A percentile compares a stretch with the other conserved stretches of the same genome.
Conservation (phyloP, 768 basidiomycete genomes). For the Tricholoma furcatifolium region DNA sequence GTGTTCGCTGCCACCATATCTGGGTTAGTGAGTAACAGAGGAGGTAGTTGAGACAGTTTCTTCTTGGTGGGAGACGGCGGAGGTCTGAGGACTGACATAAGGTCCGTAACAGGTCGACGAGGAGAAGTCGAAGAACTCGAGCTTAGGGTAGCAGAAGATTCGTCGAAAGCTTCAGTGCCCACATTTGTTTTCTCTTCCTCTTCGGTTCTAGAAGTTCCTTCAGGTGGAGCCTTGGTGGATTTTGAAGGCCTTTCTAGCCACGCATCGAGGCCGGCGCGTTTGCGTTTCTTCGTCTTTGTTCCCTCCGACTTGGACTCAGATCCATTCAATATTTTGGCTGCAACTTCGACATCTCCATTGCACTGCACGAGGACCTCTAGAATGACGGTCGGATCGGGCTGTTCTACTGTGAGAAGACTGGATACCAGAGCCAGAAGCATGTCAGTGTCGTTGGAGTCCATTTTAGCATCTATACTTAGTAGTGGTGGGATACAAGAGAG, state of each 20-base stretch:
- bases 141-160: background rate
- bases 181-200: background rate
- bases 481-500: background rate
- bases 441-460: conserved; percentile 53
- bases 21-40: conserved; percentile 62
- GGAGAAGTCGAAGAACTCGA: conserved; percentile 9
- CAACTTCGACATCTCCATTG: conserved; percentile 54
- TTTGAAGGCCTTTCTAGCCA: conserved; percentile 45
- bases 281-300: conserved; percentile 45
- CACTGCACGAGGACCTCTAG: conserved; percentile 58
- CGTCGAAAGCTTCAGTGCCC: background rate
- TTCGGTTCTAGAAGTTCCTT: too few species aligned
- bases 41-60: conserved; percentile 46
- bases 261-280: conserved; percentile 43
- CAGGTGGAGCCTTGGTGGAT: background rate
- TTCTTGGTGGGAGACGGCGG: conserved; percentile 35
- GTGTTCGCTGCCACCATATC: conserved; percentile 65
- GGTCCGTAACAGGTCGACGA: conserved; percentile 36
- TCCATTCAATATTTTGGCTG: conserved; percentile 41
- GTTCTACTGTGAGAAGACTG: conserved; percentile 45
- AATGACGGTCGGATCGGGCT: conserved; percentile 39
- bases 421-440: conserved; percentile 64
- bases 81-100: conserved; percentile 58
- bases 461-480: background rate
- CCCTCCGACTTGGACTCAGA: background rate